phyloP scores from a whole-genome alignment of 352 stramenopile species.

The Globisporangium viniferum region DNA sequence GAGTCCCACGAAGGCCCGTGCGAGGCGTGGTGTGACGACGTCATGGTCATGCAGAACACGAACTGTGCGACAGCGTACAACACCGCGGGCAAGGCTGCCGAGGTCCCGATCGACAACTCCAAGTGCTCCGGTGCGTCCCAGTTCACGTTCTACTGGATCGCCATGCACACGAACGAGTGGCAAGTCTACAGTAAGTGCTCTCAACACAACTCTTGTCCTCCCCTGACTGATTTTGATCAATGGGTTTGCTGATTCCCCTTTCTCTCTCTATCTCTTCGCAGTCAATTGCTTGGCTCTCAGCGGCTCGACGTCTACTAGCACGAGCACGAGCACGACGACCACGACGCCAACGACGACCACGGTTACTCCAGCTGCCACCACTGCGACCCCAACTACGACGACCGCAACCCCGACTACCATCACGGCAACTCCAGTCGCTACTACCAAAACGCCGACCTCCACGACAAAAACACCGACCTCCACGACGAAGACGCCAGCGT shows the following conservation, averaged over 20 bases:
- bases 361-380: conserved; percentile 14
- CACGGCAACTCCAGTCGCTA: neutral
- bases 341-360: conserved; percentile 14
- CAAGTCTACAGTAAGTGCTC: conserved; percentile 41
- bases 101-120: conserved; percentile 23
- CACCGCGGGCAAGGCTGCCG: conserved; percentile 16
- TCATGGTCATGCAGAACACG: conserved; percentile 20
- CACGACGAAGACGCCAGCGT: neutral
- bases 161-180: conserved; percentile 32
- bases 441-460: neutral
- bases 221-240: conserved; percentile 10
- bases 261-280: conserved; percentile 12
- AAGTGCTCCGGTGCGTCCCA: conserved; percentile 26
- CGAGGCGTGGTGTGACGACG: conserved; percentile 34
- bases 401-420: conserved; percentile 13
- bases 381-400: conserved; percentile 11
- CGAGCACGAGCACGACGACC: conserved; percentile 2
- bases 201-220: neutral
- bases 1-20: conserved; percentile 31
- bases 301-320: conserved; percentile 13
- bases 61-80: conserved; percentile 25
- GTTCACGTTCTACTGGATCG: conserved; percentile 42
- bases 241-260: conserved; percentile 14
- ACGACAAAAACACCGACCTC: neutral
- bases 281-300: conserved; percentile 16